These are phyloP conservation scores for Besnoitia besnoiti DNA, from an alignment of 169 alveolate genomes.

Conservation along the genomic window DNA sequence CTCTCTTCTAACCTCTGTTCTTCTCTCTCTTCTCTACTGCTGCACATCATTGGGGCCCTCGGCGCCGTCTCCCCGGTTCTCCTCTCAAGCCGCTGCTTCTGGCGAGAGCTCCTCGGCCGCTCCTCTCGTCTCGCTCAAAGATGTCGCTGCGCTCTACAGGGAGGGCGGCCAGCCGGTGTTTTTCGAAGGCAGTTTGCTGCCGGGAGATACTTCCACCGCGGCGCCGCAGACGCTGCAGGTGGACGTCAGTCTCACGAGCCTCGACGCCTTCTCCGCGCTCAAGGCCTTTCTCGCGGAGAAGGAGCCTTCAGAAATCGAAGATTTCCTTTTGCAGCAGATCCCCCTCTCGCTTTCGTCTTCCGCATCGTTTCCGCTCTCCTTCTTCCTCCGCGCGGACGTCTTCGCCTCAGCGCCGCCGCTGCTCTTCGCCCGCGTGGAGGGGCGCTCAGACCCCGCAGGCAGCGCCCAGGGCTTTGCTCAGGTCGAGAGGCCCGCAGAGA, in stretches of 20 bases:
- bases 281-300: neutral
- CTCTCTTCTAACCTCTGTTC: too few species aligned
- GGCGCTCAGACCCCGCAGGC: too few species aligned
- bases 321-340: neutral
- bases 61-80: neutral
- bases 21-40: too few species aligned
- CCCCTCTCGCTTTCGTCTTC: neutral
- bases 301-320: neutral
- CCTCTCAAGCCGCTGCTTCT: neutral
- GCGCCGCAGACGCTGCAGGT: neutral
- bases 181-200: neutral
- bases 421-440: neutral
- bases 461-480: too few species aligned
- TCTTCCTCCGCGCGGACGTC: neutral
- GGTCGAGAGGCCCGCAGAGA: neutral
- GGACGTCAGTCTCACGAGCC: neutral
- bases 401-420: constrained; percentile 25
- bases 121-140: neutral
- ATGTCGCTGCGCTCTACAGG: neutral
- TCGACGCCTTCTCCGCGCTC: neutral
- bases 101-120: neutral
- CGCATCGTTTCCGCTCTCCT: neutral
- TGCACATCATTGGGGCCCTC: neutral
- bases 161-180: neutral
- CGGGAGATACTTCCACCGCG: neutral